A percentile compares a stretch with the other conserved stretches of the same genome.
Conservation (phyloP, 2,329 filamentous ascomycete species). For the Xylariaceae sp. region DNA sequence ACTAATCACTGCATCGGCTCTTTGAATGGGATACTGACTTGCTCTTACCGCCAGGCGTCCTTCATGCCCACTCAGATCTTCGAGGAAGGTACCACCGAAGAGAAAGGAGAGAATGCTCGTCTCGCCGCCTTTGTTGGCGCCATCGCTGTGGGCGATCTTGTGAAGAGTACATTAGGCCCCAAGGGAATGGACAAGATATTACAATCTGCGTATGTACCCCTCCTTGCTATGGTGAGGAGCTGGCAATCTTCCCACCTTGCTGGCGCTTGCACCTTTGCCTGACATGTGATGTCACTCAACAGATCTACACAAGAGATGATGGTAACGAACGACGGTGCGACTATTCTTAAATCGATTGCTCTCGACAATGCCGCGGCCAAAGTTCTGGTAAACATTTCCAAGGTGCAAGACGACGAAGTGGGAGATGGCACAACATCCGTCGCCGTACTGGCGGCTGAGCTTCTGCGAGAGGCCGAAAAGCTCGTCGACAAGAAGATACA, state of each 20-base stretch:
- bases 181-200: conserved; percentile 99
- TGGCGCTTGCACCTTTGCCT: background rate
- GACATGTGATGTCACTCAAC: conserved; percentile 16
- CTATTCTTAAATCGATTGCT: conserved; percentile 96
- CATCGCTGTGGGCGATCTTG: conserved; percentile 93
- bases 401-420: conserved; percentile 98
- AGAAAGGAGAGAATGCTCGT: conserved; percentile 98
- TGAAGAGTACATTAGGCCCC: conserved; percentile 93
- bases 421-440: conserved; percentile 99
- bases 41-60: conserved; percentile 48
- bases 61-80: conserved; percentile 97
- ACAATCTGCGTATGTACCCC: conserved; percentile 73
- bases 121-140: conserved; percentile 97
- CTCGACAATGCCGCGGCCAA: conserved; percentile 98
- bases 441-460: conserved; percentile 87
- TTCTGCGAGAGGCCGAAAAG: conserved; percentile 93
- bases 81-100: conserved; percentile 91
- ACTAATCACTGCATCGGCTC: conserved; percentile 12
- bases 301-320: conserved; percentile 95
- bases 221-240: background rate
- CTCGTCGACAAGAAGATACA: conserved; percentile 98
- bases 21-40: no score
- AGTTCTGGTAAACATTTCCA: conserved; percentile 97
- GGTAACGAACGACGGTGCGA: conserved; percentile 98
- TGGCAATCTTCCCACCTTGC: background rate